Evolutionary conservation across 1,139 yeast genomes (phyloP).

Genomic region (Saccharomycopsis hybrid): DNA sequence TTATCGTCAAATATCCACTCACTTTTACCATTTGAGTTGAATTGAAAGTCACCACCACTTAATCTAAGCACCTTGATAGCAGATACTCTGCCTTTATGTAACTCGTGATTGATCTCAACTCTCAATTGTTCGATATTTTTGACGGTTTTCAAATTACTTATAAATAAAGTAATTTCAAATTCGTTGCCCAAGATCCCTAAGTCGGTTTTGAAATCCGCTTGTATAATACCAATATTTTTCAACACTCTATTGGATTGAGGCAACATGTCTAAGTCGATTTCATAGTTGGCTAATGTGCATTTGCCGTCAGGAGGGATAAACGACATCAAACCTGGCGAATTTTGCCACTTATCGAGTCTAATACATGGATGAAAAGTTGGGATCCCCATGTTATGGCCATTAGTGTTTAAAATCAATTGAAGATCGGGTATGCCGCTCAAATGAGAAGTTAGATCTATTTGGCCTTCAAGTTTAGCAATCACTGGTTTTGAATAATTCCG

Average conservation of each 20-base stretch:
- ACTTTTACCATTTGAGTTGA: conserved; percentile 47
- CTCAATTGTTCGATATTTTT: conserved; percentile 51
- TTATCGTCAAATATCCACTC: conserved; percentile 67
- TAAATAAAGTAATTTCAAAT: conserved; percentile 63
- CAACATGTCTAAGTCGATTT: conserved; percentile 39
- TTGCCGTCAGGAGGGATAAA: conserved; percentile 90
- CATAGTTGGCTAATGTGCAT: conserved; percentile 58
- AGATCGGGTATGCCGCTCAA: conserved; percentile 73
- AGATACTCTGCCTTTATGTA: conserved; percentile 15
- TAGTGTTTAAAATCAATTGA: conserved; percentile 45
- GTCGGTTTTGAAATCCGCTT: conserved; percentile 53
- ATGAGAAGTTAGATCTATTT: conserved; percentile 57
- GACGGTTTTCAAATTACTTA: conserved; percentile 45
- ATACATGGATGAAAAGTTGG: conserved; percentile 42
- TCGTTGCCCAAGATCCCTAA: conserved; percentile 61
- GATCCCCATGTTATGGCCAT: conserved; percentile 37
- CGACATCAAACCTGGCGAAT: conserved; percentile 29
- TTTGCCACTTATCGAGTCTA: conserved; percentile 39
- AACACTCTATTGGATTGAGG: conserved; percentile 25
- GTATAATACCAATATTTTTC: conserved; percentile 46
- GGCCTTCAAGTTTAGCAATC: conserved; percentile 60
- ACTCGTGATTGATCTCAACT: conserved; percentile 43
- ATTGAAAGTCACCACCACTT: conserved; percentile 67
- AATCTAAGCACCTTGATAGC: conserved; percentile 47
- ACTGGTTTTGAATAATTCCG: conserved; percentile 35